These are phyloP conservation scores for Porphyridium purpureum DNA, from an alignment of 23 red algal genomes.

Conservation along the genomic window DNA sequence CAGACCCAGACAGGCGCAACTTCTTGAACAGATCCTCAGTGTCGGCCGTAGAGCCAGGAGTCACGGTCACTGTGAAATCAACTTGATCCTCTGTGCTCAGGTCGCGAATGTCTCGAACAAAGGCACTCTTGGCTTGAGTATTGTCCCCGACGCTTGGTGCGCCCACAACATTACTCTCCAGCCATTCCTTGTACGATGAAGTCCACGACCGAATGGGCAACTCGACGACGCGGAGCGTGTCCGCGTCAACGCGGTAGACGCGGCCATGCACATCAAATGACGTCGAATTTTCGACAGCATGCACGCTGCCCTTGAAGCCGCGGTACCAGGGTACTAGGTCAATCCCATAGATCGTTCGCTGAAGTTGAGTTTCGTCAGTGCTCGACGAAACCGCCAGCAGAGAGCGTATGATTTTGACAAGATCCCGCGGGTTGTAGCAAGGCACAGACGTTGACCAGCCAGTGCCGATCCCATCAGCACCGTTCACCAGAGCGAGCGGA, in stretches of 20 bases:
- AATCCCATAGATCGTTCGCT: too few relatives aligned
- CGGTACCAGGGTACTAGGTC: conserved; percentile 73
- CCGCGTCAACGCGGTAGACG: conserved; percentile 15
- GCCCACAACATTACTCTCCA: conserved; percentile 49
- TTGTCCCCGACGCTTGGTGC: too few relatives aligned
- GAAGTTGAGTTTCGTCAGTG: not conserved
- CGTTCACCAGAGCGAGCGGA: conserved; percentile 86
- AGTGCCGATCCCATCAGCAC: conserved; percentile 91
- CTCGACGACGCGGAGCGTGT: conserved; percentile 44
- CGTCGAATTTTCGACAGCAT: conserved; percentile 16
- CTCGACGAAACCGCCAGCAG: conserved; percentile 12
- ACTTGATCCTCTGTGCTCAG: conserved; percentile 66
- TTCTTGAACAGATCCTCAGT: conserved; percentile 34
- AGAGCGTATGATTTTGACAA: conserved; percentile 48
- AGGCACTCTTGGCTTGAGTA: conserved; percentile 15
- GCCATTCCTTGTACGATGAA: conserved; percentile 93
- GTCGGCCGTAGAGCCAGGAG: conserved; percentile 4
- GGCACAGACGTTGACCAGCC: conserved; percentile 90
- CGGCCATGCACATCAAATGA: conserved; percentile 64
- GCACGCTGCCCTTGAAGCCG: conserved; percentile 50
- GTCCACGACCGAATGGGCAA: conserved; percentile 83
- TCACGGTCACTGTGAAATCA: conserved; percentile 43
- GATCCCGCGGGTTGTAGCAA: conserved; percentile 72
- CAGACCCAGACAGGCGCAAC: conserved; percentile 45
- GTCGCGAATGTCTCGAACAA: conserved; percentile 70